A percentile compares a stretch with the other conserved stretches of the same genome.
Evolutionary conservation across 2,329 filamentous ascomycete species (phyloP).

Genomic region (Colletotrichum sp.): DNA sequence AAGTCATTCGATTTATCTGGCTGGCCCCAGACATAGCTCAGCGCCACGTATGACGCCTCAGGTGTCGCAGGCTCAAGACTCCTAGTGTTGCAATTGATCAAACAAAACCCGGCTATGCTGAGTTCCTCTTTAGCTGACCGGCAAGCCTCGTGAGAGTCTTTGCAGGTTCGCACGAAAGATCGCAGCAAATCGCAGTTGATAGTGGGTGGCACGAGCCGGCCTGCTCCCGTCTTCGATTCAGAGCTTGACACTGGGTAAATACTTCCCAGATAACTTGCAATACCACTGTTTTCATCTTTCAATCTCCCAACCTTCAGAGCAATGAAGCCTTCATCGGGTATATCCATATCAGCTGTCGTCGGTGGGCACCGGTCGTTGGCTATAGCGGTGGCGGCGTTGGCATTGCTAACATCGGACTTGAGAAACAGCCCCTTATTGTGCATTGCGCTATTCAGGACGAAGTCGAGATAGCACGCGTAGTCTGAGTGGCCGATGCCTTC

Average conservation of each 20-base stretch:
- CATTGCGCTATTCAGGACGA: not conserved
- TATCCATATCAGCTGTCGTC: not conserved
- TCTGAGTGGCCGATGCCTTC: not conserved
- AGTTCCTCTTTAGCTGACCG: not conserved
- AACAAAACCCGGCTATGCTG: not conserved
- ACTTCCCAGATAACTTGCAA: not conserved
- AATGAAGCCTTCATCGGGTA: not conserved
- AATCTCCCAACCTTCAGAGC: not conserved
- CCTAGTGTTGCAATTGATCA: not conserved
- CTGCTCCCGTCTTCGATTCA: not conserved
- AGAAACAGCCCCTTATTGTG: not conserved
- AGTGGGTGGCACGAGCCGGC: not conserved
- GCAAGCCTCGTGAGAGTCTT: not conserved
- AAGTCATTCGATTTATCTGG: not conserved
- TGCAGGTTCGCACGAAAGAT: not conserved
- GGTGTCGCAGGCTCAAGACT: not conserved
- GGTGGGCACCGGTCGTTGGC: fast-evolving
- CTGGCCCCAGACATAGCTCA: not conserved
- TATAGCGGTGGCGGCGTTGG: fast-evolving
- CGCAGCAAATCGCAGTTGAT: not conserved
- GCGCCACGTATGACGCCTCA: not conserved
- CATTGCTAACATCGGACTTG: not conserved
- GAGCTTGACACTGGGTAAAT: not conserved
- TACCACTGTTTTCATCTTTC: not conserved
- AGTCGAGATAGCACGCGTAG: too few relatives aligned